Evolutionary conservation across 352 stramenopile species (phyloP).

Genomic region (Globisporangium middletonii): DNA sequence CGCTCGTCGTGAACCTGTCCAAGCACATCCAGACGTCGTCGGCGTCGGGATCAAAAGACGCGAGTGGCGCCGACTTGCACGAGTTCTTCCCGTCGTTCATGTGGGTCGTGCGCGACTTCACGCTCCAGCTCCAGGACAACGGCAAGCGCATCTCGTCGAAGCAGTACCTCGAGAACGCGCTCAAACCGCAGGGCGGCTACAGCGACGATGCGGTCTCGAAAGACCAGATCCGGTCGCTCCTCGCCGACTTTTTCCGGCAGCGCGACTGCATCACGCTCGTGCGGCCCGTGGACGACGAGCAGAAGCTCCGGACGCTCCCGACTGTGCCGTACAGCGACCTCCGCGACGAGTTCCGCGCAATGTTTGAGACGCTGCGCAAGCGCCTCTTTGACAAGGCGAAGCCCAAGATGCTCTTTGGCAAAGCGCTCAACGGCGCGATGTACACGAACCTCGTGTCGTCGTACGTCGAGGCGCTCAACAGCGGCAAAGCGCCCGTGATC

Average conservation of each 20-base stretch:
- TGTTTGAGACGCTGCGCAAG: conserved; percentile 65
- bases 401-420: conserved; percentile 83
- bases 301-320: conserved; percentile 65
- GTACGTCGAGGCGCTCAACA: conserved; percentile 87
- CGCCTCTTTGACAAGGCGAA: conserved; percentile 73
- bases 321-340: conserved; percentile 71
- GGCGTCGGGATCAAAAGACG: conserved; percentile 10
- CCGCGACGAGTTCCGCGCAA: conserved; percentile 70
- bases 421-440: conserved; percentile 83
- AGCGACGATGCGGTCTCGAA: conserved; percentile 68
- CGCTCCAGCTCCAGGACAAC: conserved; percentile 79
- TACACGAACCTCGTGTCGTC: conserved; percentile 74
- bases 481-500: conserved; percentile 81
- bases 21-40: conserved; percentile 86
- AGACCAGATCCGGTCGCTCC: conserved; percentile 75
- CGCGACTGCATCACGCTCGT: conserved; percentile 89
- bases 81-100: conserved; percentile 87
- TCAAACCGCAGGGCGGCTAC: conserved; percentile 76
- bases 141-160: conserved; percentile 84
- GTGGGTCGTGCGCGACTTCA: conserved; percentile 90
- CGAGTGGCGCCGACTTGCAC: conserved; percentile 33
- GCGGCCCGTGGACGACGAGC: conserved; percentile 81
- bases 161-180: conserved; percentile 86
- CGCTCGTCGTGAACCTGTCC: conserved; percentile 87
- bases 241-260: conserved; percentile 82